Conservation (phyloP, 192 early-diverging fungal species). For the Gigaspora rosea region DNA sequence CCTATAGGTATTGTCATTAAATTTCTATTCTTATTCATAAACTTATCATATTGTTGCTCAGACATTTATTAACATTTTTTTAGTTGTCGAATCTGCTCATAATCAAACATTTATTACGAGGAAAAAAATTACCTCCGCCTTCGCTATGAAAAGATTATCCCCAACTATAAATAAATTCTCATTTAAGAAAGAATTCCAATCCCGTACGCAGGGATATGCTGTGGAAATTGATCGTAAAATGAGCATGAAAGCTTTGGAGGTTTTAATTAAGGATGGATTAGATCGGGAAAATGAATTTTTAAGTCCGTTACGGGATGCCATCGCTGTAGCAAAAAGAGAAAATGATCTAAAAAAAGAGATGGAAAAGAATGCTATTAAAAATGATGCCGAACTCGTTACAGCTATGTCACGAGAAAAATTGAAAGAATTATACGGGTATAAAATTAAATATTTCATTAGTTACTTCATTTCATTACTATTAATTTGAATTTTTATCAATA, state of each 20-base stretch:
- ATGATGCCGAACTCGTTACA: not conserved
- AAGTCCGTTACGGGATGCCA: not conserved
- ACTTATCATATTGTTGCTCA: not conserved
- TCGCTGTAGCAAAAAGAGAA: not conserved
- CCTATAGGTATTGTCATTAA: not conserved
- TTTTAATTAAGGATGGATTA: slow-evolving; percentile 10
- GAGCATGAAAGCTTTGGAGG: slow-evolving; percentile 7
- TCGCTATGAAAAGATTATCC: not conserved
- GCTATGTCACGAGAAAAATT: not conserved
- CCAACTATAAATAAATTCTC: not conserved
- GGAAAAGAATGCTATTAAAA: not conserved
- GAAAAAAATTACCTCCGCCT: not conserved
- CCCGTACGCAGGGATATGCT: not conserved
- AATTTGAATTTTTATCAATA: too few relatives aligned
- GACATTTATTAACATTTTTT: not conserved
- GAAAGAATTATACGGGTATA: slow-evolving; percentile 5
- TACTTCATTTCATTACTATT: not conserved
- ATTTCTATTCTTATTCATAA: not conserved
- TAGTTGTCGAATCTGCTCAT: slow-evolving; percentile 15
- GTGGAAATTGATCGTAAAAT: slow-evolving; percentile 3
- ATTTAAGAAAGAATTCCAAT: not conserved
- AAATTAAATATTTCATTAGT: not conserved
- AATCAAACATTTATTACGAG: slow-evolving; percentile 25
- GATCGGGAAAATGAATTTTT: slow-evolving; percentile 4
- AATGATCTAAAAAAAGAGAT: not conserved